These are phyloP conservation scores for Cavenderia fasciculata DNA, from an alignment of 78 protist species.

Conservation along the genomic window DNA sequence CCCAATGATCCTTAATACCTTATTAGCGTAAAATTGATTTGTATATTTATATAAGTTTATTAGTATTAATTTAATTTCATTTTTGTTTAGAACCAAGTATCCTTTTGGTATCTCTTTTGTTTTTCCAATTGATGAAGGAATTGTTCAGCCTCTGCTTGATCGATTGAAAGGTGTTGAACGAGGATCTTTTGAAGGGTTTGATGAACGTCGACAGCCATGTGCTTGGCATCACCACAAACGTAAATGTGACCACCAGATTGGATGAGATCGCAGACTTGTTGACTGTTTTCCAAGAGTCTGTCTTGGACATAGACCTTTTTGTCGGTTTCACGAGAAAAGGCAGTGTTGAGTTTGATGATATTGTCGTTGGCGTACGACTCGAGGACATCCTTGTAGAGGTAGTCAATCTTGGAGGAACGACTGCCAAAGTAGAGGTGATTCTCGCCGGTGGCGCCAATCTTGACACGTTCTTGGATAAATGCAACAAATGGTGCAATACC, in stretches of 20 bases:
- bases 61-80: too few species aligned
- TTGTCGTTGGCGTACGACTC: slow-evolving; percentile 54
- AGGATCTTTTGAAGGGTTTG: slow-evolving; percentile 20
- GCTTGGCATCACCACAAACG: slow-evolving; percentile 81
- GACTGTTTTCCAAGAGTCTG: slow-evolving; percentile 41
- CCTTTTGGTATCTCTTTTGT: slow-evolving; percentile 63
- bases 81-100: slow-evolving; percentile 70
- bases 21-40: too few species aligned
- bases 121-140: slow-evolving; percentile 34
- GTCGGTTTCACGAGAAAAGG: slow-evolving; percentile 76
- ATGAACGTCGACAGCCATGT: slow-evolving; percentile 69
- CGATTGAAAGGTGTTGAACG: slow-evolving; percentile 17
- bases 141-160: slow-evolving; percentile 45
- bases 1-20: too few species aligned
- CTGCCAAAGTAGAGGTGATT: slow-evolving; percentile 92
- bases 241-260: slow-evolving; percentile 55
- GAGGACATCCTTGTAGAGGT: slow-evolving; percentile 83
- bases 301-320: slow-evolving; percentile 89
- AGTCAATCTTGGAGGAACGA: slow-evolving; percentile 85
- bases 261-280: slow-evolving; percentile 21
- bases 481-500: slow-evolving; percentile 97
- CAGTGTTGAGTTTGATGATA: slow-evolving; percentile 58
- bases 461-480: slow-evolving; percentile 84
- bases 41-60: too few species aligned
- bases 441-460: slow-evolving; percentile 14